Base-by-base conservation (phyloP, 1,284 basidiomycete species). In the Sporisorium iseilematis-ciliati region DNA sequence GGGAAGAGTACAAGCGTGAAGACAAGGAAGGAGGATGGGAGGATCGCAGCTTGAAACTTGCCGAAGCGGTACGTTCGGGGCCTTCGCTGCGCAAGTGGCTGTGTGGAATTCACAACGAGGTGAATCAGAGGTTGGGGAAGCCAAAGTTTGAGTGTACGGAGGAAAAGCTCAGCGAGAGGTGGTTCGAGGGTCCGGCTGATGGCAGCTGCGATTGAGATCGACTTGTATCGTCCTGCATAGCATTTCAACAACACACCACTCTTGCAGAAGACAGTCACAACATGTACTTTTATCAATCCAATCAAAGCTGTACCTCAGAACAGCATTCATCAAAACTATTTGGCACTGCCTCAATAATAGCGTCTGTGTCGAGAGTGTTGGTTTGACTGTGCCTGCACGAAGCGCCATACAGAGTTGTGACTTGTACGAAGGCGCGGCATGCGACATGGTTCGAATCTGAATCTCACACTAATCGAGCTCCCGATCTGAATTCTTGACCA, bases 31-130 rank as follows among this genome's bases (percentile, higher is more conserved):
- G 67, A 4, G 73, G 74, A 5, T 76, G 74, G 74, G 65, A 76
- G 41, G 74, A 76, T 7, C 40, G 51, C 43, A 60, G 40, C n/a
- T n/a, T 76, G 25, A 57, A 45, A 33, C 57, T 67, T n/a, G 55
- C 54, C 4, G 41, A 53, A 21, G 72, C 69, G 23, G 75, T 66
- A 42, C 52, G 35, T 18, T 75, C 56, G 54, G 79, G 78, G 2
- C 61, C 64, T 4, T 33, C 58, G 0, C 45, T 83, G 51, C 67
- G 79, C n/a, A 66, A 62, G 21, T 85, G 82, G 78, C 65, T 84
- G 5, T 85, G 83, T 33, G 77, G 75, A 3, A 73, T 83, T 35
- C 83, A 85, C 64, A 85, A 85, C 62, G 79, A 79, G 50, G 81
- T 84, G 49, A 85, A 85, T 40, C 72, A 68, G 48, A 61, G 82